These are phyloP conservation scores for Exophiala xenobiotica DNA, from an alignment of 2,329 filamentous ascomycete genomes.

Conservation along the genomic window DNA sequence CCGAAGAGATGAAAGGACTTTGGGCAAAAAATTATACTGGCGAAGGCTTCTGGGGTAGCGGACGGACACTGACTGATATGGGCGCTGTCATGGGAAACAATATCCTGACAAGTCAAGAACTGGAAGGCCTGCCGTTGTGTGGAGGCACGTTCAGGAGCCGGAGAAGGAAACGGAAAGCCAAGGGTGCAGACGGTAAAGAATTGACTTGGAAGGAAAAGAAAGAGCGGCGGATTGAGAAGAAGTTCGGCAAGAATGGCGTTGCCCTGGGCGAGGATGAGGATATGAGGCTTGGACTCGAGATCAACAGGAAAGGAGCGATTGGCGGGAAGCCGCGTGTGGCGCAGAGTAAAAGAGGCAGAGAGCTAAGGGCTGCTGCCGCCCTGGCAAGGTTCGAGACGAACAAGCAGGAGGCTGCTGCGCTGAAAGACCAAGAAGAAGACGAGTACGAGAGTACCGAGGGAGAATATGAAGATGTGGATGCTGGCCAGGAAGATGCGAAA, in stretches of 20 bases:
- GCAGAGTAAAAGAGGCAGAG: slow-evolving; percentile 69
- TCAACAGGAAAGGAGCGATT: slow-evolving; percentile 56
- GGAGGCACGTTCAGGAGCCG: slow-evolving; percentile 71
- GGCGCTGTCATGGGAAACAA: slow-evolving; percentile 55
- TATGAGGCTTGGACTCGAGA: slow-evolving; percentile 64
- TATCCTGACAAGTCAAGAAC: slow-evolving; percentile 52
- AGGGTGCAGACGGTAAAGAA: slow-evolving; percentile 45
- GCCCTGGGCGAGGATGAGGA: slow-evolving; percentile 68
- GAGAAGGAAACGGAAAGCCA: slow-evolving; percentile 54
- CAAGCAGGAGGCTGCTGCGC: slow-evolving; percentile 35
- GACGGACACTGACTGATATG: slow-evolving; percentile 62
- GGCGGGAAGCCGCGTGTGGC: slow-evolving; percentile 70
- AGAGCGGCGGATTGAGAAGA: slow-evolving; percentile 69
- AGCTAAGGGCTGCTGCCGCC: slow-evolving; percentile 73
- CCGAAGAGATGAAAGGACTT: slow-evolving; percentile 66
- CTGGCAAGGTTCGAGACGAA: slow-evolving; percentile 66
- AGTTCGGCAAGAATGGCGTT: slow-evolving; percentile 71
- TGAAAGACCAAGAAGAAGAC: slow-evolving; percentile 34
- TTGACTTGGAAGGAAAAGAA: slow-evolving; percentile 70
- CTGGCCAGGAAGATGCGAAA: slow-evolving; percentile 53
- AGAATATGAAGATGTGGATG: slow-evolving; percentile 37
- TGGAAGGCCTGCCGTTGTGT: slow-evolving; percentile 70
- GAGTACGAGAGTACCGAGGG: slow-evolving; percentile 36
- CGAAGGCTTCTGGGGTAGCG: slow-evolving; percentile 80
- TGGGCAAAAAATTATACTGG: slow-evolving; percentile 72